Base-by-base conservation (phyloP, 2,329 filamentous ascomycete genomes). In the Fusarium miscanthi region DNA sequence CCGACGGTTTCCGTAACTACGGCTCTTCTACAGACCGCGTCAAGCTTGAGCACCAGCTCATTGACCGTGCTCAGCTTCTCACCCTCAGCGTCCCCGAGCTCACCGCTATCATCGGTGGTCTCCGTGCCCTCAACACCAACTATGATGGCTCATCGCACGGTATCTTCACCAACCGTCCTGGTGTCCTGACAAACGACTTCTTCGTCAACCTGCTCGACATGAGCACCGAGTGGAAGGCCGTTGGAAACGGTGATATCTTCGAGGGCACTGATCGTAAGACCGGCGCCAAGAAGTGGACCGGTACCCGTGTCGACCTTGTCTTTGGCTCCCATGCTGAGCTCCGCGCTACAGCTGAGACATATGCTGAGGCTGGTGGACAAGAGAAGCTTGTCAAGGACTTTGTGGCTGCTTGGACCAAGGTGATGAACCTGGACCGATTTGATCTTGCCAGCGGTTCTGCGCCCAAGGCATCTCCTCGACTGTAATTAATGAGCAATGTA, bases 1-100 rank as follows among this genome's bases (percentile, higher is more conserved):
- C 86, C 30, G 93, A 94, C 70, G 92, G 91, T 19, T 94, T 95
- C 92, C 92, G 93, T 80, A 94, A 93, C 87, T 94, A 92, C 80
- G 92, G 92, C 79, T 85, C 87, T 74, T 89, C 87, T 5, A 90
- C 87, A 10, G 69, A 82, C 3, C 89, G 90, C 48, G 90, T 90
- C 54, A 86, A 85, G 76, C 87, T 89, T 14, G 93, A 95, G 84
- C 87, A 93, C 76, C 86, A 89, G 80, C 87, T 94, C 41, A 85
- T 94, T 56, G 93, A 95, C 86, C 86, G 86, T 69, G 92, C 93
- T 4, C 86, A 93, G 69, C 88, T 93, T 23, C 88, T 95, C 30
- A 92, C 86, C 11, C 89, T 95, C 25, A 87, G 91, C 12, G 87
- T 90, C 2, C 92, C 92, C 3, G 91, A 95, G 82, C 77, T 94